Evolutionary conservation across 2,329 filamentous ascomycete species (phyloP).

Genomic region (Fusarium bulbicola): DNA sequence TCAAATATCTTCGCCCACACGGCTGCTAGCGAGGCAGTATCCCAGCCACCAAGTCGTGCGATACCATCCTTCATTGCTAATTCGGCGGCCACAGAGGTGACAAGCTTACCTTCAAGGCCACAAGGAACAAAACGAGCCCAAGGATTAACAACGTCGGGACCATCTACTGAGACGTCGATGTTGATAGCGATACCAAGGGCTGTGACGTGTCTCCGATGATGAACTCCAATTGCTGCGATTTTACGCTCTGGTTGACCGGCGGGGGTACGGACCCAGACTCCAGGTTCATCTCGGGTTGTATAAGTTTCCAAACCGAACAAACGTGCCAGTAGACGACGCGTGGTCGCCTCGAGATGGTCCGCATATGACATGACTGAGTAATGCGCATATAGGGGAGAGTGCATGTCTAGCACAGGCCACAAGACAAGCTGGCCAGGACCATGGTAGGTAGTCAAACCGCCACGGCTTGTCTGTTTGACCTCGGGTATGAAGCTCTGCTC

Average conservation of each 20-base stretch:
- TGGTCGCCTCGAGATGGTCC: constrained; percentile 77
- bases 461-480: constrained; percentile 79
- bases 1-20: constrained; percentile 49
- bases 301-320: constrained; percentile 67
- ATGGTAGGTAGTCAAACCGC: constrained; percentile 94
- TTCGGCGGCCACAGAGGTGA: constrained; percentile 76
- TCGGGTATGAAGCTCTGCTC: constrained; percentile 57
- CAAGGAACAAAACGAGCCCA: constrained; percentile 86
- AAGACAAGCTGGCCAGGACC: constrained; percentile 91
- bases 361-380: constrained; percentile 82
- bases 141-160: constrained; percentile 54
- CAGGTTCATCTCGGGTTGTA: constrained; percentile 77
- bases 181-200: constrained; percentile 88
- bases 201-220: constrained; percentile 83
- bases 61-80: constrained; percentile 35
- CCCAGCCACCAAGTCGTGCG: constrained; percentile 30
- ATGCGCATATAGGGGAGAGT: constrained; percentile 60
- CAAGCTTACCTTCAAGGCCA: constrained; percentile 80
- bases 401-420: constrained; percentile 91
- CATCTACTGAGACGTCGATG: constrained; percentile 66
- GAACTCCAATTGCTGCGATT: constrained; percentile 92
- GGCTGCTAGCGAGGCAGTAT: constrained; percentile 43
- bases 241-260: constrained; percentile 63
- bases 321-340: constrained; percentile 70
- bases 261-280: constrained; percentile 74